These are phyloP conservation scores for Mollisiaceae sp. DNA, from an alignment of 2,329 filamentous ascomycete genomes.

Conservation along the genomic window DNA sequence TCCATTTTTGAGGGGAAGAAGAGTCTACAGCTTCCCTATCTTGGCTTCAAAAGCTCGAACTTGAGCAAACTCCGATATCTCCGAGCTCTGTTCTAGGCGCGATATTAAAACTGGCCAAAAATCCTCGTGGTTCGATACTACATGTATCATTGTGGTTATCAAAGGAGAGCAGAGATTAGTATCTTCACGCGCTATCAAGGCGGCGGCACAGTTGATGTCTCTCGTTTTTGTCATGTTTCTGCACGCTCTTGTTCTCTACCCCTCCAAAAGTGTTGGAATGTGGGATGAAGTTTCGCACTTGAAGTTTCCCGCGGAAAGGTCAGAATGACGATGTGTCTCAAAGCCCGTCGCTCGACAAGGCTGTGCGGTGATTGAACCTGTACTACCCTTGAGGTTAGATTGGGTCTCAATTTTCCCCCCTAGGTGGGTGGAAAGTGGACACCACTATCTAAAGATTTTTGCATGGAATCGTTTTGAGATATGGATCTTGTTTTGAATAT, in stretches of 20 bases:
- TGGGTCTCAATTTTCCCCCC: neutral
- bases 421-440: too few relatives aligned
- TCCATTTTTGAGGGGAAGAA: slow-evolving; percentile 3
- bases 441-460: too few relatives aligned
- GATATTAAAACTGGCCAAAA: neutral
- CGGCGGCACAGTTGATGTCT: neutral
- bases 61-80: slow-evolving; percentile 6
- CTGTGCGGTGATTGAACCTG: neutral
- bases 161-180: neutral
- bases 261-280: neutral
- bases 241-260: neutral
- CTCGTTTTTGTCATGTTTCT: neutral
- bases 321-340: neutral
- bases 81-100: neutral
- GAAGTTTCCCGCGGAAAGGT: neutral
- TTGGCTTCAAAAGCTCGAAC: neutral
- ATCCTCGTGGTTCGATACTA: neutral
- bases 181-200: neutral
- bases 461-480: neutral
- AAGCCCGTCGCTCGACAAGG: neutral
- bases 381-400: neutral
- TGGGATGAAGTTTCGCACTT: neutral
- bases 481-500: neutral
- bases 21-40: neutral
- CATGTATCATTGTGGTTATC: neutral